Evolutionary conservation across 2,329 filamentous ascomycete species (phyloP), one percentile per base, ranked within the genome.

Genomic region (Nemania abortiva): DNA sequence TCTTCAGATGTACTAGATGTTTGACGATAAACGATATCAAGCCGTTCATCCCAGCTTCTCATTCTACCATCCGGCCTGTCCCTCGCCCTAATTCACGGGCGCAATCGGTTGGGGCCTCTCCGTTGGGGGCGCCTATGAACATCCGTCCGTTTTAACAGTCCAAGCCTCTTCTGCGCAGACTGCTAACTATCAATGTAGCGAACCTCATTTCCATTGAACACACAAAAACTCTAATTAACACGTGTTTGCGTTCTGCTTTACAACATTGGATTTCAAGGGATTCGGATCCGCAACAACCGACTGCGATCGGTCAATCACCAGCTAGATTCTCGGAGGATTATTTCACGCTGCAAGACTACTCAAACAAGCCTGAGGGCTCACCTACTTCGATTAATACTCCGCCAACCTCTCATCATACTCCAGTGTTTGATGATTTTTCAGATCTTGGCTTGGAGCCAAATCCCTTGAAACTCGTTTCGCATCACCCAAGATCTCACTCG

Each of bases 1-100:
- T 91, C 45, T 97, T 96, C 80, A 88, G 93, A 74, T 97, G 94
- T 79, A 92, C 92, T 50, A 91, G 93, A 63, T 97, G 94, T 79
- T 83, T 92, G 75, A 96, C 92, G 20, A 90, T 97, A 77, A 97
- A 97, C 77, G 94, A 97, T 77, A 80, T 97, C 61, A 84, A 87
- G 68, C 85, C 86, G 1, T 63, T 70, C 31, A 77, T 77, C 37
- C 76, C 78, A 13, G 67, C 74, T 29, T 42, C 70, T 20, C 67
- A 74, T 52, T 63, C 76, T 68, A 74, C 74, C 64, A 72, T 68
- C 11, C 72, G 75, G 18, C 65, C 66, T 7, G 62, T 65, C 34
- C 39, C 65, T 29, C 63, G 54, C 63, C 58, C 68, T 13, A 20
- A 55, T 39, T 66, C 68, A 27, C 69, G 71, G 49, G 54, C 68